phyloP scores from a whole-genome alignment of 306 rosid genomes.

The Malus fusca region DNA sequence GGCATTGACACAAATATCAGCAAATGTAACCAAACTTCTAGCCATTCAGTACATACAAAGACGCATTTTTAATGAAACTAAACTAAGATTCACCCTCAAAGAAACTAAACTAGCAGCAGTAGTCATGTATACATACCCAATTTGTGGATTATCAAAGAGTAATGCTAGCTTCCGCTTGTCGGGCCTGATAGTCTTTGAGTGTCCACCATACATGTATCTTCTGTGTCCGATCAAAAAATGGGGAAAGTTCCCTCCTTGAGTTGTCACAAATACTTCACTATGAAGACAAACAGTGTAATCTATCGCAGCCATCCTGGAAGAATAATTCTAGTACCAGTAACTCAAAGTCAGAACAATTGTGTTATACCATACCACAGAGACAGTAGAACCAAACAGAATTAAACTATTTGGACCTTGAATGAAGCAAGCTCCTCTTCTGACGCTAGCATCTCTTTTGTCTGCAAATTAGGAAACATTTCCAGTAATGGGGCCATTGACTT shows the following conservation, averaged over 20 bases:
- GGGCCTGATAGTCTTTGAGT: conserved; percentile 86
- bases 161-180: conserved; percentile 90
- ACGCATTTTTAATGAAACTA: conserved; percentile 3
- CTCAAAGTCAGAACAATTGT: conserved; percentile 34
- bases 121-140: conserved; percentile 49
- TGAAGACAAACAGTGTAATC: conserved; percentile 98
- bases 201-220: conserved; percentile 91
- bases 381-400: background rate
- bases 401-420: conserved; percentile 43
- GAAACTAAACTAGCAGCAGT: conserved; percentile 11
- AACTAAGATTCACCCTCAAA: background rate
- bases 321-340: conserved; percentile 60
- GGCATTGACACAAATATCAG: background rate
- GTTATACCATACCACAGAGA: conserved; percentile 6
- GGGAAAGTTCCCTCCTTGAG: conserved; percentile 99
- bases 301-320: conserved; percentile 99
- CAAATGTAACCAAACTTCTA: background rate
- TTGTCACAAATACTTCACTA: conserved; percentile 97
- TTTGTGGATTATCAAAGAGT: conserved; percentile 77
- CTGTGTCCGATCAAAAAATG: conserved; percentile 95
- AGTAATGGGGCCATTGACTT: conserved; percentile 77
- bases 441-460: conserved; percentile 74
- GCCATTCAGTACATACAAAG: background rate
- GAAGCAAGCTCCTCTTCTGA: conserved; percentile 78
- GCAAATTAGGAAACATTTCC: conserved; percentile 93